Percentiles rank a stretch among this genome's conserved stretches.
Evolutionary conservation across 768 basidiomycete species (phyloP).

Genomic region (Xerocomellus dryophilus): DNA sequence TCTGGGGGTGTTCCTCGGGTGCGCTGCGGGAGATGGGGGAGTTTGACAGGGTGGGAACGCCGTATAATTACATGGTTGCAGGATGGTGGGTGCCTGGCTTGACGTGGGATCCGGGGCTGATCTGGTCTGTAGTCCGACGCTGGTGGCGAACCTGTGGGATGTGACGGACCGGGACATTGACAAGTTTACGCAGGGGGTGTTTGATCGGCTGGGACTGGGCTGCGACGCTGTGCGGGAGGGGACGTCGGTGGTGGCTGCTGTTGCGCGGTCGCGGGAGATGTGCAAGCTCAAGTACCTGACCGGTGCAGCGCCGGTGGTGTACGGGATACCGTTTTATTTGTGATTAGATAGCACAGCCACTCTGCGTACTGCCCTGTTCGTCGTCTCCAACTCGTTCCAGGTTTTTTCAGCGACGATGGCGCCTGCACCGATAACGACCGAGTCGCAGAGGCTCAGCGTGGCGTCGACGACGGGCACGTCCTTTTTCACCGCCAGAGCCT

Average conservation of each 20-base stretch:
- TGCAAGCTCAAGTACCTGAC: slow-evolving; percentile 94
- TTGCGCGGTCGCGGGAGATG: slow-evolving; percentile 71
- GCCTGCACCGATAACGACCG: not conserved
- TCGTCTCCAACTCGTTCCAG: too few relatives aligned
- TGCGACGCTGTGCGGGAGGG: slow-evolving; percentile 13
- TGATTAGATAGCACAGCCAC: slow-evolving; percentile 19
- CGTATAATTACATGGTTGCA: slow-evolving; percentile 93
- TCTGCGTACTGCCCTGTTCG: too few relatives aligned
- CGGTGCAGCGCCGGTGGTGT: slow-evolving; percentile 91
- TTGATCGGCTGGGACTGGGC: slow-evolving; percentile 63
- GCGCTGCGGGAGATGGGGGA: slow-evolving; percentile 86
- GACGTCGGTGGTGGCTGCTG: slow-evolving; percentile 66
- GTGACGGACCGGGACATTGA: slow-evolving; percentile 98
- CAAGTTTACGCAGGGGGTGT: slow-evolving; percentile 81
- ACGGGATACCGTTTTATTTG: slow-evolving; percentile 92
- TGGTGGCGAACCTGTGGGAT: slow-evolving; percentile 96
- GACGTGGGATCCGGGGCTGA: not conserved
- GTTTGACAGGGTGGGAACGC: slow-evolving; percentile 88
- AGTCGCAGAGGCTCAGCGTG: slow-evolving; percentile 23
- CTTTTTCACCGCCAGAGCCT: slow-evolving; percentile 28
- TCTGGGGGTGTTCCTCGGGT: slow-evolving; percentile 99
- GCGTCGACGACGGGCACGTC: slow-evolving; percentile 27
- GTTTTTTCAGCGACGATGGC: too few relatives aligned
- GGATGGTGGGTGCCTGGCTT: slow-evolving; percentile 73
- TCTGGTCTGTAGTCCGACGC: slow-evolving; percentile 61